Evolutionary conservation across 2,329 filamentous ascomycete species (phyloP).

Genomic region (Claviceps spartinae): DNA sequence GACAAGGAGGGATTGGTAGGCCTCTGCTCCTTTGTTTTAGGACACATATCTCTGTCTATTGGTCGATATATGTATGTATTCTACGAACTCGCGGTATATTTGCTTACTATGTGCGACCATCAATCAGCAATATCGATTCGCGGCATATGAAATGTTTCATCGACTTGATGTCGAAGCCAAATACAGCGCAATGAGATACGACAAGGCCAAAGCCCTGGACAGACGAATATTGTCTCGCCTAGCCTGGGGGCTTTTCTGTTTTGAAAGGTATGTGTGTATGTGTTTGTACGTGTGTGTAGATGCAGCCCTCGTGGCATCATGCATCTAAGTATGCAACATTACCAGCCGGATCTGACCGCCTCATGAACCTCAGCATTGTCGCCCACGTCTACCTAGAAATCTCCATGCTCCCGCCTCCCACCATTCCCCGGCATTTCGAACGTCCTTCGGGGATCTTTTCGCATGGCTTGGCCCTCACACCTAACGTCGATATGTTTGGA

Average conservation of each 20-base stretch:
- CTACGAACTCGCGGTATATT: neutral
- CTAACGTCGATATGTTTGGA: conserved; percentile 7
- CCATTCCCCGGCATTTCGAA: conserved; percentile 7
- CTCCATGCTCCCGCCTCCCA: conserved; percentile 6
- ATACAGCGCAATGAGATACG: conserved; percentile 4
- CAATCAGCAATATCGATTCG: conserved; percentile 11
- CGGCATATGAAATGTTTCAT: conserved; percentile 11
- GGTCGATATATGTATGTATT: no score
- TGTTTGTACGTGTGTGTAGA: neutral
- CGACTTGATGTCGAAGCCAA: conserved; percentile 5
- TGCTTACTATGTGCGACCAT: neutral
- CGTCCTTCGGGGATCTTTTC: neutral
- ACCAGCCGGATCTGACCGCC: neutral
- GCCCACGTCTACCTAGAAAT: conserved; percentile 7
- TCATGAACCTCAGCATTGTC: conserved; percentile 5
- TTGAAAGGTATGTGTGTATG: conserved; percentile 10
- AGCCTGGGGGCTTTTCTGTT: conserved; percentile 10
- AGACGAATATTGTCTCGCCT: conserved; percentile 7
- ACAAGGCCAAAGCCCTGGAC: neutral
- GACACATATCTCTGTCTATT: no score
- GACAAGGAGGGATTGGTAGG: conserved; percentile 9
- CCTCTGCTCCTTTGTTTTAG: neutral
- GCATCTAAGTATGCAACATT: neutral
- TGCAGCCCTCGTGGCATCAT: neutral
- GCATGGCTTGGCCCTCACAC: neutral